Evolutionary conservation across 495 filamentous ascomycete genomes (phyloP).

Genomic region (Podospora appendiculata): DNA sequence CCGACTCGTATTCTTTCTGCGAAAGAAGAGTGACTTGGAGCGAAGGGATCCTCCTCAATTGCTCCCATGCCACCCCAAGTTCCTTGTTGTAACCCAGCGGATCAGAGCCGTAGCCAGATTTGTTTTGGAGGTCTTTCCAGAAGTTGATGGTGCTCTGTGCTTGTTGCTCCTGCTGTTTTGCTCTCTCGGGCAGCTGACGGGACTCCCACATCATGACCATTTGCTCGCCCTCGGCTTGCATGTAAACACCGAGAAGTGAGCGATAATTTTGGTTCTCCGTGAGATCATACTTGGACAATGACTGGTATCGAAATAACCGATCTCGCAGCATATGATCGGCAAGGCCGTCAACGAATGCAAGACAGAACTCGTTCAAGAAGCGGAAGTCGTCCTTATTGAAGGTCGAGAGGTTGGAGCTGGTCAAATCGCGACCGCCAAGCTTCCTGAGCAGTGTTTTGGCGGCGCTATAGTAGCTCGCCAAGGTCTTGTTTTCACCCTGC

Average conservation of each 20-base stretch:
- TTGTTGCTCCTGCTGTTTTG: slow-evolving; percentile 24
- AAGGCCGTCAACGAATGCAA: slow-evolving; percentile 43
- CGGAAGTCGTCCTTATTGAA: slow-evolving; percentile 28
- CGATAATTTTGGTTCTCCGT: slow-evolving; percentile 20
- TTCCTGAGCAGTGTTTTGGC: slow-evolving; percentile 40
- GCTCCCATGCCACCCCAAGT: slow-evolving; percentile 31
- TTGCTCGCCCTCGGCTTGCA: slow-evolving; percentile 44
- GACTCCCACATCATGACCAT: slow-evolving; percentile 37
- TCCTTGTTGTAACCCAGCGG: slow-evolving; percentile 38
- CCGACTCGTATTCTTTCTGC: slow-evolving; percentile 39
- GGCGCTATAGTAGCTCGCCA: slow-evolving; percentile 30
- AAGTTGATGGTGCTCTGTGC: slow-evolving; percentile 20
- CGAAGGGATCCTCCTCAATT: slow-evolving; percentile 36
- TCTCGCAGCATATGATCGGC: slow-evolving; percentile 28
- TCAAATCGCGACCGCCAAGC: slow-evolving; percentile 38
- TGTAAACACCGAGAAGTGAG: slow-evolving; percentile 37
- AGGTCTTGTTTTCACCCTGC: slow-evolving; percentile 20
- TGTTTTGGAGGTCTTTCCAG: slow-evolving; percentile 35
- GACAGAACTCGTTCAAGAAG: slow-evolving; percentile 37
- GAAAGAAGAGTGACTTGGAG: slow-evolving; percentile 38
- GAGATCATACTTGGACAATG: slow-evolving; percentile 21
- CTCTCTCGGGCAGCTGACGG: slow-evolving; percentile 24
- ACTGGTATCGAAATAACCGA: slow-evolving; percentile 30
- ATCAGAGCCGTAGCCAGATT: slow-evolving; percentile 24
- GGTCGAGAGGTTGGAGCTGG: slow-evolving; percentile 25